Percentiles rank a stretch among this genome's conserved stretches.
phyloP scores from a whole-genome alignment of 352 stramenopile genomes.

The Globisporangium lucens region DNA sequence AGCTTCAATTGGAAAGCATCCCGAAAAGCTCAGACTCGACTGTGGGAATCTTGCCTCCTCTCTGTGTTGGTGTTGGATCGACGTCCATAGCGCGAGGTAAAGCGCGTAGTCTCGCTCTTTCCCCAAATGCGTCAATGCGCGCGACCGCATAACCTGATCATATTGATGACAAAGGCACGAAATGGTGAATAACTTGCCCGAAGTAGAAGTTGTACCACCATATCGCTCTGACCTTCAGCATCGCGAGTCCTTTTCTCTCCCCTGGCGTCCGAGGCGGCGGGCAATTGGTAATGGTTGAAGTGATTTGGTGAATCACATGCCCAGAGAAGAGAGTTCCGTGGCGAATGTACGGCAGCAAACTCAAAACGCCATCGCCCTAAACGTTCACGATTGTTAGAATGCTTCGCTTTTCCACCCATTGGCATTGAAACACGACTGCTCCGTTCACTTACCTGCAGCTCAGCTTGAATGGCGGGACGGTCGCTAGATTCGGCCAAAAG shows the following conservation, averaged over 20 bases:
- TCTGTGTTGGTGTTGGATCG: conserved; percentile 12
- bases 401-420: not conserved
- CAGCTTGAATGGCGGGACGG: conserved; percentile 62
- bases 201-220: not conserved
- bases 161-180: not conserved
- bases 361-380: conserved; percentile 55
- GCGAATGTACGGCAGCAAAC: conserved; percentile 72
- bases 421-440: not conserved
- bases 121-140: conserved; percentile 49
- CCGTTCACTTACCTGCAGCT: conserved; percentile 35
- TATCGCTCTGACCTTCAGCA: conserved; percentile 40
- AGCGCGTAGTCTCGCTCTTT: conserved; percentile 68
- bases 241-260: conserved; percentile 56
- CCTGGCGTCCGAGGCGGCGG: conserved; percentile 35
- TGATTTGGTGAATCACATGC: conserved; percentile 46
- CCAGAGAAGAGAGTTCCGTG: conserved; percentile 62
- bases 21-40: conserved; percentile 1
- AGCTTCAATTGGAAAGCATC: conserved; percentile 9
- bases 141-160: conserved; percentile 61
- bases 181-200: not conserved
- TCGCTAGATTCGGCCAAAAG: conserved; percentile 37
- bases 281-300: conserved; percentile 31
- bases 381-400: not conserved
- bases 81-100: conserved; percentile 50
- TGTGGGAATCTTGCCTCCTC: not conserved